These are phyloP conservation scores for Trichomonascus vanleenenianus DNA, from an alignment of 805 yeast genomes.

Conservation along the genomic window DNA sequence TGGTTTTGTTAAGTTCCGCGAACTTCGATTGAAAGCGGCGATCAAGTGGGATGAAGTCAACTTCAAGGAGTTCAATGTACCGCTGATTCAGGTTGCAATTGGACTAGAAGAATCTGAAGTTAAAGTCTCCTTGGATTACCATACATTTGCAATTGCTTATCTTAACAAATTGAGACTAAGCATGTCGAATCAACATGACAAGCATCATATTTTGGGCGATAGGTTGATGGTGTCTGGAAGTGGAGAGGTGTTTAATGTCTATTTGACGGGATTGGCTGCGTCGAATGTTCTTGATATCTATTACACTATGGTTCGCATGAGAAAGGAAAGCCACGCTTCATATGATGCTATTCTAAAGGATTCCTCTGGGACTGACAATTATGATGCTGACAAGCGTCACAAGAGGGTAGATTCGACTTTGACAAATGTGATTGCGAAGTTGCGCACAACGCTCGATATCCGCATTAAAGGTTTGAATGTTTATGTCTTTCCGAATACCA, in stretches of 20 bases:
- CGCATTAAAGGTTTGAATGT: constrained; percentile 44
- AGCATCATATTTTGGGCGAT: constrained; percentile 23
- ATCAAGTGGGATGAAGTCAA: constrained; percentile 55
- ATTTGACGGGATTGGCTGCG: constrained; percentile 77
- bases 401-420: constrained; percentile 9
- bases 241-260: constrained; percentile 50
- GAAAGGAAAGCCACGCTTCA: constrained; percentile 62
- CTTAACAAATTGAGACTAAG: constrained; percentile 43
- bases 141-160: constrained; percentile 64
- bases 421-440: constrained; percentile 14
- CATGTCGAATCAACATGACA: constrained; percentile 60
- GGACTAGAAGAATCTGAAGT: constrained; percentile 49
- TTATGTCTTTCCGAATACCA: constrained; percentile 76
- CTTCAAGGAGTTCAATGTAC: constrained; percentile 43
- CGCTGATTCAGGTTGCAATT: constrained; percentile 56
- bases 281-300: constrained; percentile 74
- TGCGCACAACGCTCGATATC: constrained; percentile 65
- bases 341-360: constrained; percentile 70
- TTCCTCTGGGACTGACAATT: constrained; percentile 26
- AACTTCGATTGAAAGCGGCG: constrained; percentile 51
- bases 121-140: constrained; percentile 75
- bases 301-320: constrained; percentile 60
- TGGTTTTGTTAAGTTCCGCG: constrained; percentile 48
- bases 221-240: constrained; percentile 41
- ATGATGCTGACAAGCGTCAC: not conserved